These are phyloP conservation scores for Vicia villosa DNA, from an alignment of 306 rosid species.

Conservation along the genomic window DNA sequence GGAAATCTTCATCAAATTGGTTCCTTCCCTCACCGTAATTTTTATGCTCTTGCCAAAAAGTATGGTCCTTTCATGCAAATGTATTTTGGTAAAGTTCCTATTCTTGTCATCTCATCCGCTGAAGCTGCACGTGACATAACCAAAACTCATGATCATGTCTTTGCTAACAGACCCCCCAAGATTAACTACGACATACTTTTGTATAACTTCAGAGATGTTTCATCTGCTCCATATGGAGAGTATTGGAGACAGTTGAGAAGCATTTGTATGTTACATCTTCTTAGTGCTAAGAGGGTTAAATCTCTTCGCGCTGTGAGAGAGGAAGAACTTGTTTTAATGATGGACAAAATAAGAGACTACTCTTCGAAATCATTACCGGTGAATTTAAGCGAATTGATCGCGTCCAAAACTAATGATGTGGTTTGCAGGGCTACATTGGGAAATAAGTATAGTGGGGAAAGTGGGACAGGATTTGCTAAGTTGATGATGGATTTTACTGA, in stretches of 20 bases:
- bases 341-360: conserved; percentile 33
- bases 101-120: conserved; percentile 48
- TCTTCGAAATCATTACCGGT: conserved; percentile 4
- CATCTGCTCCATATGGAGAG: conserved; percentile 48
- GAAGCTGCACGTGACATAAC: conserved; percentile 47
- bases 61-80: conserved; percentile 59
- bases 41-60: conserved; percentile 39
- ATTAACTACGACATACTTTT: conserved; percentile 29
- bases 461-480: conserved; percentile 33
- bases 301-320: conserved; percentile 34
- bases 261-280: conserved; percentile 40
- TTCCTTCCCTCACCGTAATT: conserved; percentile 41
- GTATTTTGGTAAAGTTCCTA: conserved; percentile 41
- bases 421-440: conserved; percentile 60
- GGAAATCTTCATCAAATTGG: conserved; percentile 62
- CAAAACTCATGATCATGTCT: conserved; percentile 51
- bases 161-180: conserved; percentile 34
- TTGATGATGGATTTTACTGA: conserved; percentile 38
- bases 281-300: conserved; percentile 38
- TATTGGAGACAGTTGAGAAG: conserved; percentile 59
- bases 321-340: conserved; percentile 34
- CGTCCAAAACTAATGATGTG: conserved; percentile 38
- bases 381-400: conserved; percentile 48
- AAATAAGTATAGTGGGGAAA: conserved; percentile 44
- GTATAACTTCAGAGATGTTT: conserved; percentile 46